Conservation (phyloP, 495 filamentous ascomycete genomes). For the Lophium mytilinum region DNA sequence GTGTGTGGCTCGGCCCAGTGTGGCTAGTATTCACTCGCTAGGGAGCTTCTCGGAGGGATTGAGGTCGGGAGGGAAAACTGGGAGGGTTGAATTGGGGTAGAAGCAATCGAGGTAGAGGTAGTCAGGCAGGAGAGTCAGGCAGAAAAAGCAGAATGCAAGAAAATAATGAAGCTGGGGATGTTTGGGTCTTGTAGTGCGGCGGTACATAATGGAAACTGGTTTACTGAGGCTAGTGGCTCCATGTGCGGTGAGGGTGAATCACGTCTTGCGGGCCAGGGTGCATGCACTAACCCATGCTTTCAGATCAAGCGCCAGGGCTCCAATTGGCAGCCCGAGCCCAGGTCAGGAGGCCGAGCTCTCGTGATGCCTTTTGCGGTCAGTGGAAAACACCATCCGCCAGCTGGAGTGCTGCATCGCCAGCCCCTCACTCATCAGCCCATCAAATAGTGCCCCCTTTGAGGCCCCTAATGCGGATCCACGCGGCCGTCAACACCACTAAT, state of each 20-base stretch:
- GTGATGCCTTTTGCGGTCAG: too few relatives aligned
- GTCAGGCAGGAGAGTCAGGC: background rate
- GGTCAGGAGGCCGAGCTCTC: background rate
- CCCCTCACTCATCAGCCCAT: too few relatives aligned
- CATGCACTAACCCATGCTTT: background rate
- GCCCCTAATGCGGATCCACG: too few relatives aligned
- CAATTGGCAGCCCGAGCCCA: background rate
- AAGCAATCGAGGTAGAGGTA: background rate
- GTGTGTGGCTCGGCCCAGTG: background rate
- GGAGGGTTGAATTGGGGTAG: background rate
- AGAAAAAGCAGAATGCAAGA: background rate
- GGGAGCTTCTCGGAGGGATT: background rate
- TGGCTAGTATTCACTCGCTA: background rate
- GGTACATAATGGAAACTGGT: background rate
- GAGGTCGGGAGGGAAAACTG: background rate
- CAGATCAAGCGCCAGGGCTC: background rate
- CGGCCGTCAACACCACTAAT: too few relatives aligned
- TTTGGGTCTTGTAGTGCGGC: background rate
- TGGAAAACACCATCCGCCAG: too few relatives aligned
- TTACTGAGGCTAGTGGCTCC: background rate
- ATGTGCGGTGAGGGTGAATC: background rate
- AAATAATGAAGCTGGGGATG: background rate
- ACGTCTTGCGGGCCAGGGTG: background rate
- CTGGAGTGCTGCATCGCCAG: too few relatives aligned
- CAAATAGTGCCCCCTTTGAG: too few relatives aligned